A percentile compares a stretch with the other conserved stretches of the same genome.
Evolutionary conservation across 768 basidiomycete species (phyloP).

Genomic region (Tephrocybe sp.): DNA sequence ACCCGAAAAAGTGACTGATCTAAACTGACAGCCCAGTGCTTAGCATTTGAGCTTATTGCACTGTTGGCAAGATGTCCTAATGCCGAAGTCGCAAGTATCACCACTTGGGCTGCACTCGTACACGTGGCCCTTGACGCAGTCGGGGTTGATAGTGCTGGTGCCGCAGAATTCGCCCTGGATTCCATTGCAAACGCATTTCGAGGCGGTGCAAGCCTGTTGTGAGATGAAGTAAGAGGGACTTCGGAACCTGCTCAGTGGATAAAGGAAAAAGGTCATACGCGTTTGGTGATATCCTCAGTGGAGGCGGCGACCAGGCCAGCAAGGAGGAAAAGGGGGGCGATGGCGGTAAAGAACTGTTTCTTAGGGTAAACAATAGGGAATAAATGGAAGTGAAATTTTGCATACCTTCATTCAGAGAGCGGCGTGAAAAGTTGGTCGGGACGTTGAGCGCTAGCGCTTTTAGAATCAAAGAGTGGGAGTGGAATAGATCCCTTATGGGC

Average conservation of each 20-base stretch:
- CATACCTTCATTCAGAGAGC: constrained; percentile 9
- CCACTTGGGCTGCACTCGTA: constrained; percentile 17
- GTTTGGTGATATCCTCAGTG: constrained; percentile 12
- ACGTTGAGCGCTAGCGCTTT: neutral
- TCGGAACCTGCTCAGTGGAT: neutral
- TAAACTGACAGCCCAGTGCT: neutral
- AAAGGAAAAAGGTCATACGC: constrained; percentile 2
- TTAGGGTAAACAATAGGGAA: no score
- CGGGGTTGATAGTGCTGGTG: constrained; percentile 14
- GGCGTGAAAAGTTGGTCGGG: neutral
- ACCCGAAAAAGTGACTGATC: neutral
- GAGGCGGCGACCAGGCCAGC: constrained; percentile 14
- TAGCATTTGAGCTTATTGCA: constrained; percentile 17
- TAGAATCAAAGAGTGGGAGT: neutral
- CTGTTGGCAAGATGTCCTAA: constrained; percentile 12
- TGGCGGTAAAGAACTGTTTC: constrained; percentile 14
- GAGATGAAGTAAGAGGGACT: neutral
- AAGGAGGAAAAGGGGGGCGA: constrained; percentile 12
- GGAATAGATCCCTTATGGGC: neutral
- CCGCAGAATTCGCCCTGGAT: constrained; percentile 19
- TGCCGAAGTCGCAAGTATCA: constrained; percentile 15
- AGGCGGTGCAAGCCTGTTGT: constrained; percentile 12
- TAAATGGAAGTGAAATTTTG: neutral
- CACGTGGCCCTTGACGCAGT: constrained; percentile 17
- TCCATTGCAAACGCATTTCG: constrained; percentile 11